These are phyloP conservation scores for Solanum gracilifrons DNA, from an alignment of 257 asterid species.

Conservation along the genomic window DNA sequence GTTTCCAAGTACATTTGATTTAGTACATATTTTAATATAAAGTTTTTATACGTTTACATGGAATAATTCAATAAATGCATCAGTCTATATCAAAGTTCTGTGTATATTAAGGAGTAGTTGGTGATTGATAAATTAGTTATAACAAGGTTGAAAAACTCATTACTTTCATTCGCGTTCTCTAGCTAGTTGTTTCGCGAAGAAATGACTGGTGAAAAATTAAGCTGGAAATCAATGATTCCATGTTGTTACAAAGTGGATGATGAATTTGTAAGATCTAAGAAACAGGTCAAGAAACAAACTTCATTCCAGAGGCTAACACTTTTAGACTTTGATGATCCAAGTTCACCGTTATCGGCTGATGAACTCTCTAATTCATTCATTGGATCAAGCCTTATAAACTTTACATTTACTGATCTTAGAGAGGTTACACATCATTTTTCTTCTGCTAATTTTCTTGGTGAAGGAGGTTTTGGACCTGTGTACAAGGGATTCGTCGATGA, in stretches of 20 bases:
- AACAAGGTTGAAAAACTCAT: background rate
- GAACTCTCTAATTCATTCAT: slow-evolving; percentile 4
- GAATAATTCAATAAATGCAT: background rate
- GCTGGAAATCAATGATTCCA: slow-evolving; percentile 2
- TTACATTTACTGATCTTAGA: slow-evolving; percentile 2
- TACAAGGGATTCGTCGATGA: slow-evolving; percentile 3
- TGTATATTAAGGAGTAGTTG: background rate
- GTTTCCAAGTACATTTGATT: background rate
- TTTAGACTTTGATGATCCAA: slow-evolving; percentile 1
- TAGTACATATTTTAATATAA: background rate
- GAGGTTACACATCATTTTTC: background rate
- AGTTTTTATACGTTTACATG: background rate
- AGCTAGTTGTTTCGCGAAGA: background rate
- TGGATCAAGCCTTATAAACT: background rate
- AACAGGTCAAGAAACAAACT: background rate
- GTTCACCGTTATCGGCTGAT: slow-evolving; percentile 1
- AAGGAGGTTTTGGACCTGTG: slow-evolving; percentile 2
- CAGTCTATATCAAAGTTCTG: background rate
- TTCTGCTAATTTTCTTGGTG: background rate
- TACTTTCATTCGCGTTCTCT: background rate
- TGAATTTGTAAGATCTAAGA: background rate
- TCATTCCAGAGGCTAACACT: slow-evolving; percentile 1
- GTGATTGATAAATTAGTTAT: slow-evolving; percentile 1
- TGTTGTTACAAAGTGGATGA: background rate
- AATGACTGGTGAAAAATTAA: background rate